phyloP scores from a whole-genome alignment of 2,329 filamentous ascomycete genomes.

The Cyphellophora attinorum region DNA sequence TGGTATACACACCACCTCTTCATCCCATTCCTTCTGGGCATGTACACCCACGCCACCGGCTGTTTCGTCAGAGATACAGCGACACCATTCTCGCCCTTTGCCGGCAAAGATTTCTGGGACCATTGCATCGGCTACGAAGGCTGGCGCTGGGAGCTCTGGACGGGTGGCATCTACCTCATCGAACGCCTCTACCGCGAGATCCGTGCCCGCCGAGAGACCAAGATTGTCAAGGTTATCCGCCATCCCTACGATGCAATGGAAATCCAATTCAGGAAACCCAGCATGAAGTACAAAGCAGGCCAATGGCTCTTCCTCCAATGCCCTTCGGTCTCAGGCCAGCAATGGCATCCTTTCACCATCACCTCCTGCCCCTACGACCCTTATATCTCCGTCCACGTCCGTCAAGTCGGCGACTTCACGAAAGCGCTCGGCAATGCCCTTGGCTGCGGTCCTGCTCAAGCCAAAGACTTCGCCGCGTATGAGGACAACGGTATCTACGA shows the following conservation, averaged over 20 bases:
- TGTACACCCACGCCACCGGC: constrained; percentile 92
- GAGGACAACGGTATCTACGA: constrained; percentile 98
- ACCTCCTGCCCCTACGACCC: constrained; percentile 95
- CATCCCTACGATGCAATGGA: constrained; percentile 97
- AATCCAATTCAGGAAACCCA: constrained; percentile 92
- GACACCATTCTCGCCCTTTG: constrained; percentile 70
- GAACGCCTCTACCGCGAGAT: constrained; percentile 91
- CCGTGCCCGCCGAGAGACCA: constrained; percentile 69
- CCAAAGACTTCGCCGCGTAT: constrained; percentile 80
- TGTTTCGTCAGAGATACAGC: constrained; percentile 88
- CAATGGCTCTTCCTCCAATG: constrained; percentile 98
- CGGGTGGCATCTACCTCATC: constrained; percentile 72
- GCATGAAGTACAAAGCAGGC: constrained; percentile 95
- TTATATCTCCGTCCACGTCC: constrained; percentile 88
- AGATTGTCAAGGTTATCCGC: constrained; percentile 86
- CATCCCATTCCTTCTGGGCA: constrained; percentile 81
- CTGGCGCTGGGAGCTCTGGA: constrained; percentile 92
- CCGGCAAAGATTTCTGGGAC: constrained; percentile 69
- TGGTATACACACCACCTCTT: constrained; percentile 99
- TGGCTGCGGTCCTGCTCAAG: constrained; percentile 79
- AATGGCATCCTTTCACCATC: constrained; percentile 99
- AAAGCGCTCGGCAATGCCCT: constrained; percentile 85
- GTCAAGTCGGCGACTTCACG: constrained; percentile 95
- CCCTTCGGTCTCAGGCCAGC: constrained; percentile 73
- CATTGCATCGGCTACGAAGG: constrained; percentile 94